These are phyloP conservation scores for Podospora conica DNA, from an alignment of 495 filamentous ascomycete genomes.

Conservation along the genomic window DNA sequence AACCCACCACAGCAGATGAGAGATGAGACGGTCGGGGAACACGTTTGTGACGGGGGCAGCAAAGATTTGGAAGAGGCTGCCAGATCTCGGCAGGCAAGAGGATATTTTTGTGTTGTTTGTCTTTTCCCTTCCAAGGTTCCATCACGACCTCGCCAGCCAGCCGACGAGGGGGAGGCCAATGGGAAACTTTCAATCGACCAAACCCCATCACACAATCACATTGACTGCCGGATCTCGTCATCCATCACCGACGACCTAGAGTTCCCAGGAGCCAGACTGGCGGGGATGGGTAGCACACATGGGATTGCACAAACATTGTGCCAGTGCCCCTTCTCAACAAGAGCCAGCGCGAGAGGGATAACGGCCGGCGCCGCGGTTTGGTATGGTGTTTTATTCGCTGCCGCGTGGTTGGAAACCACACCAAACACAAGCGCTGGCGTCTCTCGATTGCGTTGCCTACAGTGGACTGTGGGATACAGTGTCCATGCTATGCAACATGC, in stretches of 20 bases:
- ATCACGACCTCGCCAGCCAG: background rate
- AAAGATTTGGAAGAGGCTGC: background rate
- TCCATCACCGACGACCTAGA: too few relatives aligned
- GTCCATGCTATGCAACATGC: background rate
- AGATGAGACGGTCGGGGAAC: background rate
- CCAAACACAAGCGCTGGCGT: background rate
- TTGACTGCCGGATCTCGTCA: background rate
- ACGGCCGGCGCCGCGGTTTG: conserved; percentile 2
- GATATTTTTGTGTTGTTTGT: background rate
- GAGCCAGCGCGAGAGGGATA: background rate
- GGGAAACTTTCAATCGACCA: background rate
- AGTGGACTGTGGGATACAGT: background rate
- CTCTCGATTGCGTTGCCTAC: background rate
- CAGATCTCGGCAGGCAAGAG: background rate
- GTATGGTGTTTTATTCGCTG: conserved; percentile 11
- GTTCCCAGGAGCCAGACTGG: background rate
- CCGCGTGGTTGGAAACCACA: conserved; percentile 6
- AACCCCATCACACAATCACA: background rate
- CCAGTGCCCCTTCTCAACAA: background rate
- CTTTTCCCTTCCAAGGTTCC: background rate
- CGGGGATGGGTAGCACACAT: background rate
- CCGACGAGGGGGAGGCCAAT: background rate
- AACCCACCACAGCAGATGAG: background rate
- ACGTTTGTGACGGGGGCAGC: background rate
- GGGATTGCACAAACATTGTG: background rate